These are phyloP conservation scores for Salix exigua DNA, from an alignment of 345 rosid genomes.

Conservation along the genomic window DNA sequence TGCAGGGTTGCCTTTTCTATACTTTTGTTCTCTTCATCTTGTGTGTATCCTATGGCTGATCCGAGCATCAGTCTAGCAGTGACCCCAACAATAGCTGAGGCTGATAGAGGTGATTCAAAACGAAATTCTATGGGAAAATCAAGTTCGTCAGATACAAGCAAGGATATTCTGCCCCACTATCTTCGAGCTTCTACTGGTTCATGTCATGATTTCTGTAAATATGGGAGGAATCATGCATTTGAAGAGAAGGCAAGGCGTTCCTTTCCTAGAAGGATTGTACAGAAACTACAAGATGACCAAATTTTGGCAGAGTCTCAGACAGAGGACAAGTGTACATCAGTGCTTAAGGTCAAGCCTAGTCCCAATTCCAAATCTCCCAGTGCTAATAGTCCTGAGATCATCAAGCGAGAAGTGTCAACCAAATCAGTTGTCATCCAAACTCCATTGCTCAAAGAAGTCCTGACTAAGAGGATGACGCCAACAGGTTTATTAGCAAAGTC, in stretches of 20 bases:
- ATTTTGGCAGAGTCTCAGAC: constrained; percentile 26
- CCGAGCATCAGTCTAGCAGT: constrained; percentile 24
- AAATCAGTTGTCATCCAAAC: constrained; percentile 1
- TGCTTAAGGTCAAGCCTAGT: constrained; percentile 24
- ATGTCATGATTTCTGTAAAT: constrained; percentile 85
- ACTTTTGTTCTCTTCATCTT: neutral
- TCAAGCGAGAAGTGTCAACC: constrained; percentile 23
- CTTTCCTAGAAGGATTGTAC: constrained; percentile 34
- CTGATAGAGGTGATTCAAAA: constrained; percentile 33
- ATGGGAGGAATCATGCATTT: constrained; percentile 47
- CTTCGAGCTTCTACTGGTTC: constrained; percentile 74
- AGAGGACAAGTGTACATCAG: constrained; percentile 28
- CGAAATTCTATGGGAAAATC: constrained; percentile 42
- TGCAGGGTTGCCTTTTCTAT: neutral
- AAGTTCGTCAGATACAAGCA: constrained; percentile 30
- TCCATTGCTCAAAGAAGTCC: neutral
- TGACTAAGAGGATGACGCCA: neutral
- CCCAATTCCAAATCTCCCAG: constrained; percentile 10
- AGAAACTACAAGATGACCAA: constrained; percentile 32
- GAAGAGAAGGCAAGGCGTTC: constrained; percentile 45
- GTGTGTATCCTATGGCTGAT: constrained; percentile 43
- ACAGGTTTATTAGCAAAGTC: constrained; percentile 10
- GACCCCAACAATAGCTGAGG: constrained; percentile 29
- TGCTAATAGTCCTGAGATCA: constrained; percentile 21
- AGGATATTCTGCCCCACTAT: constrained; percentile 51